Evolutionary conservation across 139 green algal species (phyloP), one percentile per base, ranked within the genome.

Genomic region (Chlamydomonas sp.): DNA sequence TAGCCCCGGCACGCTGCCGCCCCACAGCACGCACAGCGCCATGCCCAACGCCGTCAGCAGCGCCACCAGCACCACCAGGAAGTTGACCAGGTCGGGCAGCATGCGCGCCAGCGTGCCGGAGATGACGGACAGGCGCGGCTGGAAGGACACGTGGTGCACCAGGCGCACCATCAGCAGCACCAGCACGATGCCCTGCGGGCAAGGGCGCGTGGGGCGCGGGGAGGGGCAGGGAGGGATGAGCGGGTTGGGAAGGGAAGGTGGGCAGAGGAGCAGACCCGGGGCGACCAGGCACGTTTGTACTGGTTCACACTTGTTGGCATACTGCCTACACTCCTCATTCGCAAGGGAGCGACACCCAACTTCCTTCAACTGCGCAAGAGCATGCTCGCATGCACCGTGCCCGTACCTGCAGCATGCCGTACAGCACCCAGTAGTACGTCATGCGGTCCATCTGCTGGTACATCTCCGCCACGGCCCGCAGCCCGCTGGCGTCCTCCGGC

Each of bases 61-160:
- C 9, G 64, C 57, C 15, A 89, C 4, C 72, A 82, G 63, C 82
- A 75, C 72, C 1, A 75, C 3, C 9, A 86, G 58, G 74, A 90
- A 92, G 80, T 77, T 64, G 20, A 58, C 14, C 58, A 92, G 75
- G 89, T 92, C 89, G 16, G 85, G 83, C 62, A 90, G 2, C 59
- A 86, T 84, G 59, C 81, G 61, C 10, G 85, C 76, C 10, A 92
- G 69, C 10, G 85, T 89, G 77, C 89, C 85, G 6, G 77, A 83
- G 66, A 92, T 80, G 17, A 92, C 79, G 68, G 80, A 78, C 17
- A 92, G 85, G 10, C 77, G 77, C 9, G 89, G 85, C 85, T 90
- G 89, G 85, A 92, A 90, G 62, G 69, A 85, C 5, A 89, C 14
- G 72, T 86, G 80, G 61, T 89, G 68, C 61, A 90, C 87, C 63